Conservation (phyloP, 805 yeast genomes). For the Candida rishiriensis region DNA sequence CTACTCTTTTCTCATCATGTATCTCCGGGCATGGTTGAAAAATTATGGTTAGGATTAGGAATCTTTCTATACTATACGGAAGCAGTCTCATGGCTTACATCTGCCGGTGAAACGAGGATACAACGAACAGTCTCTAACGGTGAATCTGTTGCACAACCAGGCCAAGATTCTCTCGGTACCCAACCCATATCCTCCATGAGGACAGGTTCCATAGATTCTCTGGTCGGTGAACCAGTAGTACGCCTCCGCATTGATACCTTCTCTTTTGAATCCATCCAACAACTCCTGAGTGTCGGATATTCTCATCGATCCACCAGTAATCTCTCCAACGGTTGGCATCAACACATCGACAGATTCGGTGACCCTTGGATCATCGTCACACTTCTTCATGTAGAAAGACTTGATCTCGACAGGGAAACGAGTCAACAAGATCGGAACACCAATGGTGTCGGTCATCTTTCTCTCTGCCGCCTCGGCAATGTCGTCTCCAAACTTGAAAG, state of each 20-base stretch:
- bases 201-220: conserved; percentile 95
- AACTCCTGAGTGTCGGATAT: conserved; percentile 77
- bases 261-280: conserved; percentile 88
- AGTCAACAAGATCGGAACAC: conserved; percentile 85
- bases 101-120: conserved; percentile 98
- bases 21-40: no score
- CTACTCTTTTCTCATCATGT: no score
- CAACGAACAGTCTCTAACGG: conserved; percentile 96
- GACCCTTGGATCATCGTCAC: conserved; percentile 85
- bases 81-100: conserved; percentile 71
- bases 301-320: conserved; percentile 99
- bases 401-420: conserved; percentile 97
- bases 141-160: conserved; percentile 96
- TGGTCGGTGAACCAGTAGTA: conserved; percentile 97
- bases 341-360: conserved; percentile 97
- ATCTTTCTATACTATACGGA: no score
- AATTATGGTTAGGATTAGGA: no score
- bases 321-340: conserved; percentile 99
- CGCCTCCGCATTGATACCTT: conserved; percentile 71
- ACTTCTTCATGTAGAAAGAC: conserved; percentile 96
- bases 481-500: conserved; percentile 95
- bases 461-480: conserved; percentile 99
- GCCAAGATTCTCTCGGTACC: conserved; percentile 98
- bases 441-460: conserved; percentile 93
- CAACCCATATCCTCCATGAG: conserved; percentile 98